Evolutionary conservation across 768 basidiomycete genomes (phyloP).

Genomic region (Boletus sensibilis): DNA sequence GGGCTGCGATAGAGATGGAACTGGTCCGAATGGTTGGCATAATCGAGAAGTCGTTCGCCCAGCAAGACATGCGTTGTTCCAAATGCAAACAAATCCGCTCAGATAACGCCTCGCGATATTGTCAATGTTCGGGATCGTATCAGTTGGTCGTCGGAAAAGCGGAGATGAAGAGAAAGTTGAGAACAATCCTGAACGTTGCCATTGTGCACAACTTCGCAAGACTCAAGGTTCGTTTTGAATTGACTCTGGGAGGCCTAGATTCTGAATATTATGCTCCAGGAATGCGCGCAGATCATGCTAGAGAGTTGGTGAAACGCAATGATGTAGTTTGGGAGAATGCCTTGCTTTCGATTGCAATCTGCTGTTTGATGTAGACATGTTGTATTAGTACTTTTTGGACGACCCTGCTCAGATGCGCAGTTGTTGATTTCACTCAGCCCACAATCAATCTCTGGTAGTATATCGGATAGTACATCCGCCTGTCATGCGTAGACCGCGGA

Average conservation of each 20-base stretch:
- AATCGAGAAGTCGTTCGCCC: conserved; percentile 71
- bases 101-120: conserved; percentile 82
- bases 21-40: conserved; percentile 73
- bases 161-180: conserved; percentile 68
- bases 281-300: conserved; percentile 39
- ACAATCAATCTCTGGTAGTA: conserved; percentile 39
- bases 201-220: conserved; percentile 66
- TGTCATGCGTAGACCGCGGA: conserved; percentile 38
- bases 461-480: conserved; percentile 53
- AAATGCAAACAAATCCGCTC: conserved; percentile 91
- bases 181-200: conserved; percentile 83
- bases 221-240: conserved; percentile 53
- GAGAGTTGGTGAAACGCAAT: conserved; percentile 35
- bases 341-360: not conserved
- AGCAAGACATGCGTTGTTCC: conserved; percentile 86
- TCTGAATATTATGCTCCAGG: conserved; percentile 25
- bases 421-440: not conserved
- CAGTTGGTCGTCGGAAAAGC: conserved; percentile 67
- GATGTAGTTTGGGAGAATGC: not conserved
- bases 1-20: conserved; percentile 80
- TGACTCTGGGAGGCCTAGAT: not conserved
- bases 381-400: not conserved
- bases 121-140: conserved; percentile 86
- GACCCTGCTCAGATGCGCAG: no score
- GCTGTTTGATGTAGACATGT: not conserved